Evolutionary conservation across 306 rosid species (phyloP).

Genomic region (Erythrophleum fordii): DNA sequence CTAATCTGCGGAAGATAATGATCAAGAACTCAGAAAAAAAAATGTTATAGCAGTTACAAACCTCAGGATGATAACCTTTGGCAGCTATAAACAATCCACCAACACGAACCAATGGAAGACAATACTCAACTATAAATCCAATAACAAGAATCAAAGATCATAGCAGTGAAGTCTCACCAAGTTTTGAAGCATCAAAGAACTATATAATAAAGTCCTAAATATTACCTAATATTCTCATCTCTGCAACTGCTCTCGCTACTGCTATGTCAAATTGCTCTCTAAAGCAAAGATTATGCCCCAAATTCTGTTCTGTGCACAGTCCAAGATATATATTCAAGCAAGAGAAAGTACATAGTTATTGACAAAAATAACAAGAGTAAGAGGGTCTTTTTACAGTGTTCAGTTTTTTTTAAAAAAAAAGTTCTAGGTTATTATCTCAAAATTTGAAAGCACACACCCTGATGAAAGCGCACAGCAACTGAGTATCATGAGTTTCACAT

Average conservation of each 20-base stretch:
- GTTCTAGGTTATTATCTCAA: neutral
- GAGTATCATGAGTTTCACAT: neutral
- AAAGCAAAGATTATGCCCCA: slow-evolving; percentile 71
- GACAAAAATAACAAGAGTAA: neutral
- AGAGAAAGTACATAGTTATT: neutral
- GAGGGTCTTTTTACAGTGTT: neutral
- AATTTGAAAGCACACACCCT: neutral
- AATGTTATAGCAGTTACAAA: slow-evolving; percentile 38
- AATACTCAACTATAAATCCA: slow-evolving; percentile 79
- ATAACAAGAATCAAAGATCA: slow-evolving; percentile 24
- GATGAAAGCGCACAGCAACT: neutral
- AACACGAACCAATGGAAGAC: slow-evolving; percentile 88
- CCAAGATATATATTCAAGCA: slow-evolving; percentile 33
- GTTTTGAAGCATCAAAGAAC: slow-evolving; percentile 19
- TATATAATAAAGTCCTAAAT: slow-evolving; percentile 14
- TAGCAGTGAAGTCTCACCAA: slow-evolving; percentile 15
- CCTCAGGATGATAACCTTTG: slow-evolving; percentile 88
- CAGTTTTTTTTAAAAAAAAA: slow-evolving; percentile 5
- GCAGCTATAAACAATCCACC: slow-evolving; percentile 91
- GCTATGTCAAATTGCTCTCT: slow-evolving; percentile 88
- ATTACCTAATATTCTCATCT: slow-evolving; percentile 83
- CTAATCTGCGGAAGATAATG: slow-evolving; percentile 23
- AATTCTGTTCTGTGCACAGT: slow-evolving; percentile 69
- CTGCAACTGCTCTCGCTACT: slow-evolving; percentile 94
- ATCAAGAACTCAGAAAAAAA: slow-evolving; percentile 3